Conservation (phyloP, 352 stramenopile genomes). For the Hyaloperonospora arabidopsidis region DNA sequence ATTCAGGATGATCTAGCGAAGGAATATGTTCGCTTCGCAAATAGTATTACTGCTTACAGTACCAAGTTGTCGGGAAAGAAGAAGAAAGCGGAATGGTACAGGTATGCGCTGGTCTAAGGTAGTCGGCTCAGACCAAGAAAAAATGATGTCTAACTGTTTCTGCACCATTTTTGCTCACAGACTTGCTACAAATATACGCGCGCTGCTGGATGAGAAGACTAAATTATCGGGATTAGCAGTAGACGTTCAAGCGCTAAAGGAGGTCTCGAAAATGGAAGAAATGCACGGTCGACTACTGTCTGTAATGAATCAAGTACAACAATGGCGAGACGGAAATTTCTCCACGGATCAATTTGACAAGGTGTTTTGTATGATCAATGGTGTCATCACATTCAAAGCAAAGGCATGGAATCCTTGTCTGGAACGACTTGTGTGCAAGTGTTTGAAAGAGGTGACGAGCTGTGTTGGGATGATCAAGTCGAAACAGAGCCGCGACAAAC, state of each 20-base stretch:
- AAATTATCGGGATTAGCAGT: background rate
- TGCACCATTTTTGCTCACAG: constrained; percentile 2
- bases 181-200: constrained; percentile 6
- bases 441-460: constrained; percentile 14
- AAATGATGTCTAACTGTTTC: background rate
- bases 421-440: constrained; percentile 6
- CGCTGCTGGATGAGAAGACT: constrained; percentile 2
- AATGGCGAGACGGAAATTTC: constrained; percentile 28
- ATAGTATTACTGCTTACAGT: constrained; percentile 7
- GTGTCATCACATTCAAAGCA: constrained; percentile 10
- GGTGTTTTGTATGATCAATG: constrained; percentile 8
- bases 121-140: background rate
- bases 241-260: background rate
- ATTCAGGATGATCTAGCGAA: constrained; percentile 5
- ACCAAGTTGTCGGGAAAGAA: constrained; percentile 4
- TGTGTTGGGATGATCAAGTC: constrained; percentile 22
- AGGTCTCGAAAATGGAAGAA: constrained; percentile 3
- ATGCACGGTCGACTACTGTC: background rate
- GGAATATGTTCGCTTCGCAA: constrained; percentile 9
- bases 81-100: constrained; percentile 13
- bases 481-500: constrained; percentile 11
- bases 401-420: constrained; percentile 13
- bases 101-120: constrained; percentile 1
- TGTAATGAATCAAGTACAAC: constrained; percentile 10
- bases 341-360: constrained; percentile 27